Conservation (phyloP, 257 asterid species). For the Gentiana macrophylla region DNA sequence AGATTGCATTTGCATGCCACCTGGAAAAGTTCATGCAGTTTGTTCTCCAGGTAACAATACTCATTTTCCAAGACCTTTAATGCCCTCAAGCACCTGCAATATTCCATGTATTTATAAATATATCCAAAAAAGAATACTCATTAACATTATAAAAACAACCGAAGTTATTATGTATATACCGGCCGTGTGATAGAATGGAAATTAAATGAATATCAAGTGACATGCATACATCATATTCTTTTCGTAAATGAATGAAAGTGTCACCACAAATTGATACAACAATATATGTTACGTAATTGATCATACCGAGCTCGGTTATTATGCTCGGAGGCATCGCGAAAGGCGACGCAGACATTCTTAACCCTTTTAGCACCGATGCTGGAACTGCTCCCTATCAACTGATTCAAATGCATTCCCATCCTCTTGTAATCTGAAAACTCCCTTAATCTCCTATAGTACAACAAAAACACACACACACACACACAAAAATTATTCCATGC, state of each 20-base stretch:
- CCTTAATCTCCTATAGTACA: constrained; percentile 35
- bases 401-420: constrained; percentile 75
- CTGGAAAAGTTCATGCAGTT: constrained; percentile 76
- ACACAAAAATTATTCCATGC: too few relatives aligned
- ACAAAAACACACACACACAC: too few relatives aligned
- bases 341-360: constrained; percentile 63
- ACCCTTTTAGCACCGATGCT: constrained; percentile 91
- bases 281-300: background rate
- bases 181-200: too few relatives aligned
- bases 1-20: constrained; percentile 15
- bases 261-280: too few relatives aligned
- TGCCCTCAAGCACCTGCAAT: constrained; percentile 68
- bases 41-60: constrained; percentile 86
- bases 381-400: constrained; percentile 90
- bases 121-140: too few relatives aligned
- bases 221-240: too few relatives aligned
- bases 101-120: too few relatives aligned
- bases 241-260: too few relatives aligned
- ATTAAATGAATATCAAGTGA: too few relatives aligned
- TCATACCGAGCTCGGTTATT: constrained; percentile 51
- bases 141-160: background rate
- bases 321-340: constrained; percentile 69
- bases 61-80: constrained; percentile 69
- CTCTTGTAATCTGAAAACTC: constrained; percentile 70
- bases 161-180: too few relatives aligned